These are phyloP conservation scores for Lentinula raphanica DNA, from an alignment of 768 basidiomycete species.

Conservation along the genomic window DNA sequence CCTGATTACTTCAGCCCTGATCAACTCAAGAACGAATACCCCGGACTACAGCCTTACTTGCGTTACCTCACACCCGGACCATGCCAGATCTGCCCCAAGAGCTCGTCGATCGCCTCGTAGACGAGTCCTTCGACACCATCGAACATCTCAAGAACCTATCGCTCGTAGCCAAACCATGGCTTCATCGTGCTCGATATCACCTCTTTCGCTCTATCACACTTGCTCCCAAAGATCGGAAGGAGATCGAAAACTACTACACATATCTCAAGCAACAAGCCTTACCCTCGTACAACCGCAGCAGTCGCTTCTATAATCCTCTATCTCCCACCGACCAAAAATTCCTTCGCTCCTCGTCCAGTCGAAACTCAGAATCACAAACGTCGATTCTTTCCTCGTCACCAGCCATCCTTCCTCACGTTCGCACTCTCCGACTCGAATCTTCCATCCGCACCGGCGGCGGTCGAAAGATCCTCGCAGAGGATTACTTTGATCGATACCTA, in stretches of 20 bases:
- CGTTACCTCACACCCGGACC: no score
- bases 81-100: slow-evolving; percentile 1
- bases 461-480: not conserved
- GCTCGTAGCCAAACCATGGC: not conserved
- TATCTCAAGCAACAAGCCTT: not conserved
- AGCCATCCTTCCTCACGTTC: not conserved
- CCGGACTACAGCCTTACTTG: no score
- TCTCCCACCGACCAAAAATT: not conserved
- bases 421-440: not conserved
- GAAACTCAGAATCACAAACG: not conserved
- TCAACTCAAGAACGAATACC: no score
- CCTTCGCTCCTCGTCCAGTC: not conserved
- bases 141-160: not conserved
- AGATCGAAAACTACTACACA: not conserved
- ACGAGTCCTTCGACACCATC: not conserved
- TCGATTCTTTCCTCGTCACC: not conserved
- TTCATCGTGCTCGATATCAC: not conserved
- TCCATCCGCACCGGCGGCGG: not conserved
- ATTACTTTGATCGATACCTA: not conserved
- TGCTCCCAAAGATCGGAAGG: not conserved
- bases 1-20: no score
- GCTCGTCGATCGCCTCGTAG: slow-evolving; percentile 2
- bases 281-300: not conserved
- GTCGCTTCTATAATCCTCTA: not conserved
- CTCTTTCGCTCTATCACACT: not conserved